Conservation (phyloP, 371 early-diverging fungal species). For the Dentiscutata heterogama region DNA sequence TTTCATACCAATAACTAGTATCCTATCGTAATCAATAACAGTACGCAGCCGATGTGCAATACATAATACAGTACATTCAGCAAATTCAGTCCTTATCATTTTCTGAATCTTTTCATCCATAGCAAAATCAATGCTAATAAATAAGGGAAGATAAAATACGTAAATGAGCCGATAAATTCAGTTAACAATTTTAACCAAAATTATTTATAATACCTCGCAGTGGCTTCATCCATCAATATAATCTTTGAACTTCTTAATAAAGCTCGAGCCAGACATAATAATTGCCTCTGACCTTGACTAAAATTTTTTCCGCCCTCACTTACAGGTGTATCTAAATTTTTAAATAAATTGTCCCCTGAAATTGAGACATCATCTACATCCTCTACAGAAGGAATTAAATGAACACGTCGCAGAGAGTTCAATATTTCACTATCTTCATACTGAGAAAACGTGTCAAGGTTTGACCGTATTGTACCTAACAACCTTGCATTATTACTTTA, state of each 20-base stretch:
- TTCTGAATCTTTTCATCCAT: constrained; percentile 73
- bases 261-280: constrained; percentile 90
- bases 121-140: constrained; percentile 68
- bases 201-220: constrained; percentile 20
- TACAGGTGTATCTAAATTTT: constrained; percentile 37
- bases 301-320: constrained; percentile 40
- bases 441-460: constrained; percentile 80
- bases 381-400: constrained; percentile 59
- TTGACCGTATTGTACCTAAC: constrained; percentile 77
- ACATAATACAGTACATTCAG: constrained; percentile 67
- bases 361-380: constrained; percentile 49
- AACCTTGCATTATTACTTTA: neutral
- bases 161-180: neutral
- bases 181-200: neutral
- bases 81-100: constrained; percentile 67
- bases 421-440: constrained; percentile 80
- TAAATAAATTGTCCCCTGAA: constrained; percentile 53
- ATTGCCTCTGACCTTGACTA: constrained; percentile 54
- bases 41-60: constrained; percentile 82
- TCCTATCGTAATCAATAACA: constrained; percentile 75
- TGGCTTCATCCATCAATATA: constrained; percentile 85
- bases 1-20: constrained; percentile 53
- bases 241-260: constrained; percentile 77
- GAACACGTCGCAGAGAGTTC: constrained; percentile 73
- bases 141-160: neutral